Percentiles rank a stretch among this genome's conserved stretches.
These are phyloP conservation scores for Dendrobium huoshanense DNA, from an alignment of 106 monocot genomes.

Conservation along the genomic window DNA sequence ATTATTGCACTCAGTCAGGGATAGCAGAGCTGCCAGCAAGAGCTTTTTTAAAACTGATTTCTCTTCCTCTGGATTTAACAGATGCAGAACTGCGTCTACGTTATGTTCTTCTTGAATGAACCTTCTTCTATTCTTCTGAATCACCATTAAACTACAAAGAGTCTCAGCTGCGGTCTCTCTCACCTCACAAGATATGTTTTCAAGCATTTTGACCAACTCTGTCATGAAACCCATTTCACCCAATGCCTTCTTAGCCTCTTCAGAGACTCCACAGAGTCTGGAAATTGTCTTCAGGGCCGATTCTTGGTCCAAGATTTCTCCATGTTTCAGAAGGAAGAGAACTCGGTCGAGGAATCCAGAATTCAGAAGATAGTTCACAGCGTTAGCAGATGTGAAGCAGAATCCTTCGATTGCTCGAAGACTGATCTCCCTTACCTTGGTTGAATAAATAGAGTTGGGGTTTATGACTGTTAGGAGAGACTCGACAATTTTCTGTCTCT, in stretches of 20 bases:
- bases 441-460: constrained; percentile 20
- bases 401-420: constrained; percentile 35
- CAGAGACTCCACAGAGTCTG: constrained; percentile 22
- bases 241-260: constrained; percentile 31
- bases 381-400: constrained; percentile 18
- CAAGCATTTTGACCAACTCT: constrained; percentile 33
- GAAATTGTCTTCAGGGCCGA: constrained; percentile 28
- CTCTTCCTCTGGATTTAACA: constrained; percentile 39
- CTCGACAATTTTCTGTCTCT: constrained; percentile 5
- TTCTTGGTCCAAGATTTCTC: constrained; percentile 38
- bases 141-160: constrained; percentile 26
- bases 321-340: constrained; percentile 35
- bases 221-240: constrained; percentile 37
- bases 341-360: constrained; percentile 34
- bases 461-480: constrained; percentile 34
- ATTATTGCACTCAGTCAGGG: constrained; percentile 34
- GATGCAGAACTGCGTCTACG: constrained; percentile 33
- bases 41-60: constrained; percentile 26
- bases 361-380: constrained; percentile 23
- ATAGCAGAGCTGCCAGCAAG: constrained; percentile 40
- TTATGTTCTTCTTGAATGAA: constrained; percentile 46
- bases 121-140: constrained; percentile 35
- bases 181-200: constrained; percentile 22
- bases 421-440: constrained; percentile 47
- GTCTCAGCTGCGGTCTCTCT: constrained; percentile 34